Conservation (phyloP, 805 yeast species). For the Yueomyces sinensis region DNA sequence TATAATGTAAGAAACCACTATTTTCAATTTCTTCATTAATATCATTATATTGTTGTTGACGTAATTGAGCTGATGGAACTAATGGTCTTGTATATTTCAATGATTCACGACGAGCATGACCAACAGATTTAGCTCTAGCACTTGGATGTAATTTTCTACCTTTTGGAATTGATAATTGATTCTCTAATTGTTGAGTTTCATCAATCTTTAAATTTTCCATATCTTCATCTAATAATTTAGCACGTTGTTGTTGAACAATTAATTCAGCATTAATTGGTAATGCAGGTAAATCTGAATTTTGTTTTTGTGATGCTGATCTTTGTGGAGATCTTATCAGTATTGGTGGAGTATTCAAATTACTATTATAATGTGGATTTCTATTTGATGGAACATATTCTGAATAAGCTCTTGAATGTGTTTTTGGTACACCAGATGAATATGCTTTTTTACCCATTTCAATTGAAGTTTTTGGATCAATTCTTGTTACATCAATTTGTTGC, state of each 20-base stretch:
- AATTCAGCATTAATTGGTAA: slow-evolving; percentile 24
- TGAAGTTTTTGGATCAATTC: slow-evolving; percentile 4
- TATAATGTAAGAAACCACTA: slow-evolving; percentile 28
- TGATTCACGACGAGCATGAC: slow-evolving; percentile 54
- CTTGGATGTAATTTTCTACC: slow-evolving; percentile 50
- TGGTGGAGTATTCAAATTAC: neutral
- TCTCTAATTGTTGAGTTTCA: neutral
- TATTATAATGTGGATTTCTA: slow-evolving; percentile 22
- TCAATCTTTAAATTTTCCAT: slow-evolving; percentile 9
- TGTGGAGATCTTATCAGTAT: slow-evolving; percentile 8
- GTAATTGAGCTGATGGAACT: slow-evolving; percentile 15
- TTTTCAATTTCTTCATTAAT: slow-evolving; percentile 29
- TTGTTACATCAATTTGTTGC: slow-evolving; percentile 1
- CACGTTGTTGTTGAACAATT: slow-evolving; percentile 21
- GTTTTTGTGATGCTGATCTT: slow-evolving; percentile 17
- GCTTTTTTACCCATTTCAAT: slow-evolving; percentile 6
- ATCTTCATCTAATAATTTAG: slow-evolving; percentile 11
- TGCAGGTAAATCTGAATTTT: slow-evolving; percentile 20
- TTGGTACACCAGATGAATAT: slow-evolving; percentile 5
- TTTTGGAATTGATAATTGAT: slow-evolving; percentile 11
- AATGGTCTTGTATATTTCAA: slow-evolving; percentile 26
- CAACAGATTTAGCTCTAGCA: slow-evolving; percentile 75
- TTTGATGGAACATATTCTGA: slow-evolving; percentile 23
- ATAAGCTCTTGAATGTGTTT: slow-evolving; percentile 28
- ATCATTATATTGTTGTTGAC: slow-evolving; percentile 18